A percentile compares a stretch with the other conserved stretches of the same genome.
Conservation (phyloP, 2,329 filamentous ascomycete genomes). For the Nigrospora sphaerica region DNA sequence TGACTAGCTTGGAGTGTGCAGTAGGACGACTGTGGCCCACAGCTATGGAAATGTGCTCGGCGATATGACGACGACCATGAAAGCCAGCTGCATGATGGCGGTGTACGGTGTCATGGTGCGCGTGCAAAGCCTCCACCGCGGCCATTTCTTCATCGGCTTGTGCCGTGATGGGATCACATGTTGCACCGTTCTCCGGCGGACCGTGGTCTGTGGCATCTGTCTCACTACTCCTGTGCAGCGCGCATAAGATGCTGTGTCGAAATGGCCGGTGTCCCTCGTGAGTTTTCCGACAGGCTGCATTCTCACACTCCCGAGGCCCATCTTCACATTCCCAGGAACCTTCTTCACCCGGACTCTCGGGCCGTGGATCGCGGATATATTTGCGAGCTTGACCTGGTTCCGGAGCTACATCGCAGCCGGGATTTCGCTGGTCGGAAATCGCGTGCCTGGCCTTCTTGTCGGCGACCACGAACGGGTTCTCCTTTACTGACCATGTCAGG, state of each 20-base stretch:
- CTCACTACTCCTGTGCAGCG: slow-evolving; percentile 12
- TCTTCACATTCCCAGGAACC: neutral
- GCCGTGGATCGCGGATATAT: too few species aligned
- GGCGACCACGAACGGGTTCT: slow-evolving; percentile 16
- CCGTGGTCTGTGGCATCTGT: slow-evolving; percentile 1
- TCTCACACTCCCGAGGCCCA: slow-evolving; percentile 13
- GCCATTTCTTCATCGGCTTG: neutral
- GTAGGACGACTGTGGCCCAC: slow-evolving; percentile 3
- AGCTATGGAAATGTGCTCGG: slow-evolving; percentile 22
- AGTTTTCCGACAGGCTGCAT: slow-evolving; percentile 20
- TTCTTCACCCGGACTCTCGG: slow-evolving; percentile 1
- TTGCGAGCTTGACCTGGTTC: too few species aligned
- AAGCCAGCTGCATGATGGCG: slow-evolving; percentile 24
- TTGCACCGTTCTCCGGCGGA: neutral
- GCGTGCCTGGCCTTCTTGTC: slow-evolving; percentile 8
- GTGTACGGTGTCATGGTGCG: slow-evolving; percentile 6
- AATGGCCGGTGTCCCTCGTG: slow-evolving; percentile 18
- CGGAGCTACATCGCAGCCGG: too few species aligned
- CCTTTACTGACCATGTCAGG: slow-evolving; percentile 6
- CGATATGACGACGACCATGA: slow-evolving; percentile 24
- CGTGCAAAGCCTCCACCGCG: slow-evolving; percentile 1
- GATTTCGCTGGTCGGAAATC: too few species aligned
- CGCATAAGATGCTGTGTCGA: slow-evolving; percentile 25
- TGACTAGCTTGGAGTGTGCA: neutral
- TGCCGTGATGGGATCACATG: neutral